A percentile compares a stretch with the other conserved stretches of the same genome.
phyloP scores from a whole-genome alignment of 2,329 filamentous ascomycete genomes.

The Leptographium galeiforme region DNA sequence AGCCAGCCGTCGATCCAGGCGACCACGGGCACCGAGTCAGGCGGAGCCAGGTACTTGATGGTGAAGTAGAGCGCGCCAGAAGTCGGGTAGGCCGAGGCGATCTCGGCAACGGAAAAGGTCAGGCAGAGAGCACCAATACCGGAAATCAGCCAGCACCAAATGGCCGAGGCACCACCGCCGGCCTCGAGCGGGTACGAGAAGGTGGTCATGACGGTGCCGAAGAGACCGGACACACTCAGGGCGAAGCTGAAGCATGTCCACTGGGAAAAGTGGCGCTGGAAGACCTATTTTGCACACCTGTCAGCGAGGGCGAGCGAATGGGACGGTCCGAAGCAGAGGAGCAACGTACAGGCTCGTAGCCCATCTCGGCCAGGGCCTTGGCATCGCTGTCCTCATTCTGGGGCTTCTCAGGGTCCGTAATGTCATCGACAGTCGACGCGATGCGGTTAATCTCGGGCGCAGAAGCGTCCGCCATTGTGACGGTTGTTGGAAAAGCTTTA shows the following conservation, averaged over 20 bases:
- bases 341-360: slow-evolving; percentile 21
- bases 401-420: background rate
- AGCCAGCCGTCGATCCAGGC: slow-evolving; percentile 37
- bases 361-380: slow-evolving; percentile 21
- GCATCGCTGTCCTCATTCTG: slow-evolving; percentile 14
- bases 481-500: background rate
- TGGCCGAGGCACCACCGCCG: slow-evolving; percentile 36
- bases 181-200: slow-evolving; percentile 38
- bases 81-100: slow-evolving; percentile 45
- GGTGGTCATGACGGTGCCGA: slow-evolving; percentile 41
- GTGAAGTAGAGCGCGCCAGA: slow-evolving; percentile 37
- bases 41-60: slow-evolving; percentile 37
- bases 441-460: background rate
- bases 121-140: slow-evolving; percentile 44
- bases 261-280: slow-evolving; percentile 45
- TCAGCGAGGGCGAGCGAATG: background rate
- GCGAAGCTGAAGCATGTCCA: slow-evolving; percentile 46
- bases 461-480: background rate
- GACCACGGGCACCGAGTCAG: slow-evolving; percentile 31
- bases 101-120: slow-evolving; percentile 37
- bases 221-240: slow-evolving; percentile 41
- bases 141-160: slow-evolving; percentile 47
- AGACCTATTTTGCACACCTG: slow-evolving; percentile 24
- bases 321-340: background rate
- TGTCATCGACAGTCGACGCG: background rate